Evolutionary conservation across 345 rosid species (phyloP).

Genomic region (Cardamine resedifolia): DNA sequence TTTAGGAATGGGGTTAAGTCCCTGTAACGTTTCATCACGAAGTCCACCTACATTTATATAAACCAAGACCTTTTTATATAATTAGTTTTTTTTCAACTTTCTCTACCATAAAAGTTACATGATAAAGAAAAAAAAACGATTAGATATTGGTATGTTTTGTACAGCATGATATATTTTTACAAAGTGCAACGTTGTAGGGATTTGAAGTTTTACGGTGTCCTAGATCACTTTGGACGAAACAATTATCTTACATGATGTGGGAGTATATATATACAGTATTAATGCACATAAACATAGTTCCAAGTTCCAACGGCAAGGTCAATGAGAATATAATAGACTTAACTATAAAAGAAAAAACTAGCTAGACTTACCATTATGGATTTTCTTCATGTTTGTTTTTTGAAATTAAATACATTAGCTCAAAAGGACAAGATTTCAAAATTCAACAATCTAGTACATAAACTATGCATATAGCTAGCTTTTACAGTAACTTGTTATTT

Average conservation of each 20-base stretch:
- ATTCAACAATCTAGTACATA: not conserved
- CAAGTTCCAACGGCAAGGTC: constrained; percentile 5
- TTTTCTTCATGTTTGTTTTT: not conserved
- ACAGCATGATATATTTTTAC: not conserved
- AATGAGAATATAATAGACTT: not conserved
- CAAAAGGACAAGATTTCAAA: constrained; percentile 5
- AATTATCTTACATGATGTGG: not conserved
- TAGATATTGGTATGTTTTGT: no score
- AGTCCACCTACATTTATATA: constrained; percentile 66
- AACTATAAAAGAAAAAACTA: not conserved
- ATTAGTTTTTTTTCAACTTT: not conserved
- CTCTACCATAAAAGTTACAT: not conserved
- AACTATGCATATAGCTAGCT: not conserved
- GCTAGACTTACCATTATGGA: not conserved
- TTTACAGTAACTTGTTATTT: not conserved
- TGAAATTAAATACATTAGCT: not conserved
- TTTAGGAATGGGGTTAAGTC: constrained; percentile 65
- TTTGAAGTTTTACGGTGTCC: not conserved
- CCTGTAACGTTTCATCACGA: constrained; percentile 71
- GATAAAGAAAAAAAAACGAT: not conserved
- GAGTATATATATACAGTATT: not conserved
- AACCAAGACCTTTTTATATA: not conserved
- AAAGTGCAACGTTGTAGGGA: not conserved
- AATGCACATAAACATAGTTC: not conserved
- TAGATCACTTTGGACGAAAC: not conserved